These are phyloP conservation scores for Thielaviopsis populi DNA, from an alignment of 2,329 filamentous ascomycete species.

Conservation along the genomic window DNA sequence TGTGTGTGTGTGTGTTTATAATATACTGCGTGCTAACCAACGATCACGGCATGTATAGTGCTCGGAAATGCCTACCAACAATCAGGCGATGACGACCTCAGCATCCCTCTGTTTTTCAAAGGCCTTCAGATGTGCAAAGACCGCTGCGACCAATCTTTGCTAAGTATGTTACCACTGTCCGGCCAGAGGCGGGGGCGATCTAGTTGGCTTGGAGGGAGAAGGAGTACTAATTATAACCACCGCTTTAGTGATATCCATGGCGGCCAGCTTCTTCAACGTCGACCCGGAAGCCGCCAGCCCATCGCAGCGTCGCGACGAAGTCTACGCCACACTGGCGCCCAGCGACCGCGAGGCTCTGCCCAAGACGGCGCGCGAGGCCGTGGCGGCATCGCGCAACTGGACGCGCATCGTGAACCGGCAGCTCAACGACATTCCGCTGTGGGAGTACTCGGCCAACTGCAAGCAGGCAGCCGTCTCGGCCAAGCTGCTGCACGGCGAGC, in stretches of 20 bases:
- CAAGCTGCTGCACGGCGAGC: constrained; percentile 13
- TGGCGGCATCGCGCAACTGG: constrained; percentile 13
- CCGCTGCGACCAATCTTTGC: constrained; percentile 62
- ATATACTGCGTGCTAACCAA: constrained; percentile 20
- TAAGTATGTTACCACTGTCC: constrained; percentile 39
- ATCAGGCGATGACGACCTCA: constrained; percentile 10
- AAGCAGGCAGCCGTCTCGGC: constrained; percentile 9
- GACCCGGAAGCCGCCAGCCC: neutral
- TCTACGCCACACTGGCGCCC: constrained; percentile 10
- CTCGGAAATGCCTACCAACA: constrained; percentile 60
- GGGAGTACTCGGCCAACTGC: constrained; percentile 7
- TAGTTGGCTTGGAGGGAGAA: neutral
- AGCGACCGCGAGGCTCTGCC: constrained; percentile 13
- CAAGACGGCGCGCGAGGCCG: constrained; percentile 7
- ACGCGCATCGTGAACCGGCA: constrained; percentile 8
- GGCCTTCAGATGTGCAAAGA: constrained; percentile 53
- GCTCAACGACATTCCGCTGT: constrained; percentile 8
- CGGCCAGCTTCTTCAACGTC: constrained; percentile 15
- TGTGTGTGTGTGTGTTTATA: too few species aligned
- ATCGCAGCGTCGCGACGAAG: constrained; percentile 2
- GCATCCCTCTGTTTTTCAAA: constrained; percentile 69
- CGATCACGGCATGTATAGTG: constrained; percentile 30
- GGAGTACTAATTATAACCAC: neutral
- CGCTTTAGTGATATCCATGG: constrained; percentile 13
- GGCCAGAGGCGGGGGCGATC: too few species aligned